These are phyloP conservation scores for Penicillium macrosclerotiorum DNA, from an alignment of 495 filamentous ascomycete species.

Conservation along the genomic window DNA sequence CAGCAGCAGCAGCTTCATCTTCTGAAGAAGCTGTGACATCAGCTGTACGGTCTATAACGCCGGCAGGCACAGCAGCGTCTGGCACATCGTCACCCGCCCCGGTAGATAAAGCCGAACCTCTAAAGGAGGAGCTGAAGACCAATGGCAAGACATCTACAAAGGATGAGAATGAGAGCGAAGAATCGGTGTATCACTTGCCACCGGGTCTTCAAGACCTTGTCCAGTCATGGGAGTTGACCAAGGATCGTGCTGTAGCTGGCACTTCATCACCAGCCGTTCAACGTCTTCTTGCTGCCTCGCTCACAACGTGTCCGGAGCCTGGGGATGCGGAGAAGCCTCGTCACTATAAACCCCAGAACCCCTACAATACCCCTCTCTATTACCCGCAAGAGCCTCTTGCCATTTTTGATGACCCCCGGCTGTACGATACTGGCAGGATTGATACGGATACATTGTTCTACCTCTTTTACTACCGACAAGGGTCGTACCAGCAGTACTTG, in stretches of 20 bases:
- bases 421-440: conserved; percentile 74
- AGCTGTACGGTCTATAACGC: conserved; percentile 47
- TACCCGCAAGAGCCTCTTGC: conserved; percentile 89
- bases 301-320: conserved; percentile 66
- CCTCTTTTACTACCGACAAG: conserved; percentile 97
- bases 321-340: conserved; percentile 78
- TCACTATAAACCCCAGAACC: conserved; percentile 77
- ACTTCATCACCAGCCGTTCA: conserved; percentile 63
- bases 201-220: conserved; percentile 84
- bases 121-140: conserved; percentile 23
- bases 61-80: conserved; percentile 19
- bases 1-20: conserved; percentile 31
- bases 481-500: conserved; percentile 93
- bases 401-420: conserved; percentile 83
- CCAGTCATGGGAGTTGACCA: conserved; percentile 84
- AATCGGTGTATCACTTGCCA: conserved; percentile 94
- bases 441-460: conserved; percentile 98
- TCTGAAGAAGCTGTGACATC: conserved; percentile 31
- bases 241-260: conserved; percentile 56
- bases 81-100: conserved; percentile 18
- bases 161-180: conserved; percentile 43
- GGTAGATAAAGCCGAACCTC: conserved; percentile 40
- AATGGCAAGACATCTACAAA: conserved; percentile 36
- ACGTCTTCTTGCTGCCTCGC: conserved; percentile 68
- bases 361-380: conserved; percentile 73